Conservation (phyloP, 176 grass and related monocot species). For the Hsuehochloa calcarea region DNA sequence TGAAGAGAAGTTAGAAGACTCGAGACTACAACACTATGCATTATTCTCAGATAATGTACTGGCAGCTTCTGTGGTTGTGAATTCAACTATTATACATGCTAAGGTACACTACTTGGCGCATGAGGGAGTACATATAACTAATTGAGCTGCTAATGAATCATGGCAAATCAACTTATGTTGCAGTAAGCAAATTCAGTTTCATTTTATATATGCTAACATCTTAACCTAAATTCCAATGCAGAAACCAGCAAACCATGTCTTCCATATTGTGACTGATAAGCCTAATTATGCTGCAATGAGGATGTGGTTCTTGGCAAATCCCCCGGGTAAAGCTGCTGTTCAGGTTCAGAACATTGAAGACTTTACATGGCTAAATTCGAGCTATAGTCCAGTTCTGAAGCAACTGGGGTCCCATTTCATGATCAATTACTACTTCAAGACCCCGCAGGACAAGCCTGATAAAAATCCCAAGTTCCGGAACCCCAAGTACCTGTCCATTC, state of each 20-base stretch:
- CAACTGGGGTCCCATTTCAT: conserved; percentile 73
- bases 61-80: conserved; percentile 72
- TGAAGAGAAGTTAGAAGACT: conserved; percentile 74
- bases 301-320: conserved; percentile 87
- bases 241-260: conserved; percentile 69
- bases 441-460: conserved; percentile 39
- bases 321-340: conserved; percentile 40
- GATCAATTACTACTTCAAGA: conserved; percentile 83
- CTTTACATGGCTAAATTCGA: conserved; percentile 90
- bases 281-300: conserved; percentile 82
- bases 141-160: neutral
- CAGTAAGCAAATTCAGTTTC: neutral
- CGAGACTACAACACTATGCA: conserved; percentile 68
- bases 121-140: neutral
- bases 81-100: conserved; percentile 66
- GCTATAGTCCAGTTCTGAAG: conserved; percentile 65
- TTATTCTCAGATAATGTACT: conserved; percentile 88
- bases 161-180: neutral
- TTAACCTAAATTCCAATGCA: conserved; percentile 31
- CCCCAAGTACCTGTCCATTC: conserved; percentile 79
- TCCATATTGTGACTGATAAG: conserved; percentile 79
- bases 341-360: conserved; percentile 75
- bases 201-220: conserved; percentile 12
- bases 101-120: conserved; percentile 35
- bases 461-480: conserved; percentile 71